Base-by-base conservation (phyloP, 495 filamentous ascomycete genomes). In the Trichocladium uniseriatum region DNA sequence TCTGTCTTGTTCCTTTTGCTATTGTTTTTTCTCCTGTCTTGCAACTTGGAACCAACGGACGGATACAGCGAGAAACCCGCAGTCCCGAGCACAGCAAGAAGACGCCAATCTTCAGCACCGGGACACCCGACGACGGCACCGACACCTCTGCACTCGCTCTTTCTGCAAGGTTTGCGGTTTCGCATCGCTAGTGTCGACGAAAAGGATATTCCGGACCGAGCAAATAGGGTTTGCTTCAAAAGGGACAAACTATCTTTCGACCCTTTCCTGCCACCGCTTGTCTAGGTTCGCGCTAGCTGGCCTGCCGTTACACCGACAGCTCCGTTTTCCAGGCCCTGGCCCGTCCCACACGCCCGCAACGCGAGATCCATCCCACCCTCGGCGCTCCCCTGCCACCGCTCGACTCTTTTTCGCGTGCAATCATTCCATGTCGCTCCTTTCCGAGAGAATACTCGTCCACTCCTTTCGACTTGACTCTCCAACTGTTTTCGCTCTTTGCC, bases 361-460 rank as follows among this genome's bases (percentile, higher is more conserved):
- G 45, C 51, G 37, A 45, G 31, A 40, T n/a, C n/a, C 22, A 51
- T 41, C 43, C 40, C 29, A 38, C 49, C 55, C 52, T 53, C 51
- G 39, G 49, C 47, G 43, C 53, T 46, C 10, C 40, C 45, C 48
- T 44, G 52, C 35, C 45, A 34, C 24, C 16, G 48, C 52, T 45
- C 49, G 43, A 46, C 35, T 48, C 40, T 56, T 57, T 55, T 50
- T 42, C 46, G 55, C 52, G 40, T 45, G 56, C 53, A 55, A 57
- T 65, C 58, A 61, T 60, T 58, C 61, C 59, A 55, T 55, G 58
- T 60, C 61, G 45, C 55, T 64, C 61, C 28, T 66, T 53, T 47
- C 41, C 41, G 57, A 60, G 56, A 56, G 29, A 35, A 52, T 53
- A 54, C 58, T 60, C 61, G 60, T 66, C 60, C 63, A 45, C 56